Conservation (phyloP, 208 protist species). For the Acanthamoeba lenticulata region DNA sequence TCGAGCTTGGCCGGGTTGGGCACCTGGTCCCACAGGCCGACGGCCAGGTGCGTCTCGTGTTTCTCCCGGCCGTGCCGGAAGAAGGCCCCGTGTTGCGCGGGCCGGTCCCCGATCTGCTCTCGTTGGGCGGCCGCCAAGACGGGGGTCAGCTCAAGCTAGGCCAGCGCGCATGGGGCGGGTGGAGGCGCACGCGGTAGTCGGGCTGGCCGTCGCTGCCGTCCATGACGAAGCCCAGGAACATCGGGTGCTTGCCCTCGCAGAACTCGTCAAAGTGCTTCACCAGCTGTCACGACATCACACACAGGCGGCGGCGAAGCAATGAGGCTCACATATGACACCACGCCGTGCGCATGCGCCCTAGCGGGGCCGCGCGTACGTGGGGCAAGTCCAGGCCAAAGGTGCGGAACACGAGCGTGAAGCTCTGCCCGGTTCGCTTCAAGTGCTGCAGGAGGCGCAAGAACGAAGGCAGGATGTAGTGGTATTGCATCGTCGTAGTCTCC, state of each 20-base stretch:
- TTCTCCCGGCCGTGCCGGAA: not conserved
- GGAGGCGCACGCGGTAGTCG: not conserved
- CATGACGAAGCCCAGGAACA: constrained; percentile 5
- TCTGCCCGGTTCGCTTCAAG: not conserved
- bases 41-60: not conserved
- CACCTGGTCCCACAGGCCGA: constrained; percentile 49
- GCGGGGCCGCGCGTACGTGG: not conserved
- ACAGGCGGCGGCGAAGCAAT: too few relatives aligned
- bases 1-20: not conserved
- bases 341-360: not conserved
- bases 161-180: too few relatives aligned
- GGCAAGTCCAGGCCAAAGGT: constrained; percentile 46
- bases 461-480: constrained; percentile 29
- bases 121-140: too few relatives aligned
- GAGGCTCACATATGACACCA: not conserved
- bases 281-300: not conserved
- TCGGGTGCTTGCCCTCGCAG: constrained; percentile 16
- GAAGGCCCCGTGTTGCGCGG: not conserved
- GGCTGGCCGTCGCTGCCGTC: constrained; percentile 8
- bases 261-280: constrained; percentile 15
- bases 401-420: constrained; percentile 63
- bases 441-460: not conserved
- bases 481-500: not conserved
- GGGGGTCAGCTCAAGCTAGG: not conserved
- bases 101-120: not conserved